Evolutionary conservation across 2,329 filamentous ascomycete species (phyloP).

Genomic region (Cercospora citrullina): DNA sequence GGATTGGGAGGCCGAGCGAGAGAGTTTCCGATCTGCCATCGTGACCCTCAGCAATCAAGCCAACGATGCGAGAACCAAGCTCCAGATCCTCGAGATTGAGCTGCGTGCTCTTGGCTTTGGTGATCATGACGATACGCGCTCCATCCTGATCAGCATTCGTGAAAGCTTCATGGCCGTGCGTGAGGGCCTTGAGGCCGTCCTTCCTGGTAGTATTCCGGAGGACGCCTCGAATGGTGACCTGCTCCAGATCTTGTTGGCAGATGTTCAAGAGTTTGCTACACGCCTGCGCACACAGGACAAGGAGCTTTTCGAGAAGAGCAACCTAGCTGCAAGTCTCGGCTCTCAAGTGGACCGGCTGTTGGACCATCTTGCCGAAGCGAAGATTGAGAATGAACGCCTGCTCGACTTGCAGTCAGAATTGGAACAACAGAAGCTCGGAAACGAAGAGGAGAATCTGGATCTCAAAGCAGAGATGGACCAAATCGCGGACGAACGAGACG

Average conservation of each 20-base stretch:
- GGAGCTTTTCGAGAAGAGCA: conserved; percentile 39
- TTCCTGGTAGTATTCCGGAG: conserved; percentile 42
- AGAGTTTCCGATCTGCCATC: conserved; percentile 44
- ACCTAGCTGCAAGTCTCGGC: conserved; percentile 38
- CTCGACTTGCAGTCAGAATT: conserved; percentile 41
- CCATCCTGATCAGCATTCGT: conserved; percentile 45
- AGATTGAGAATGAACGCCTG: conserved; percentile 41
- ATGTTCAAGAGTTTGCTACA: conserved; percentile 38
- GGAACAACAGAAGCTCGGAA: conserved; percentile 42
- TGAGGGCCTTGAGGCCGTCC: conserved; percentile 42
- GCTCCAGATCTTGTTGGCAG: conserved; percentile 41
- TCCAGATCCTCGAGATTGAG: conserved; percentile 48
- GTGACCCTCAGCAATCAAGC: conserved; percentile 41
- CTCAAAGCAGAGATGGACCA: conserved; percentile 41
- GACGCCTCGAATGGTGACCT: conserved; percentile 44
- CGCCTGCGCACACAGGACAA: conserved; percentile 41
- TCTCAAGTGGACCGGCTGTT: conserved; percentile 41
- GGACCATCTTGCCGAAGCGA: conserved; percentile 43
- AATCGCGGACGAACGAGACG: conserved; percentile 36
- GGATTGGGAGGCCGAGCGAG: conserved; percentile 28
- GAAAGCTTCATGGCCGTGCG: conserved; percentile 45
- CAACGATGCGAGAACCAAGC: conserved; percentile 43
- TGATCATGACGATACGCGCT: conserved; percentile 37
- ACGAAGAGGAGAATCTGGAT: conserved; percentile 34
- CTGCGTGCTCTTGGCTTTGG: conserved; percentile 47